These are phyloP conservation scores for Phytophthora kernoviae DNA, from an alignment of 352 stramenopile genomes.

Conservation along the genomic window DNA sequence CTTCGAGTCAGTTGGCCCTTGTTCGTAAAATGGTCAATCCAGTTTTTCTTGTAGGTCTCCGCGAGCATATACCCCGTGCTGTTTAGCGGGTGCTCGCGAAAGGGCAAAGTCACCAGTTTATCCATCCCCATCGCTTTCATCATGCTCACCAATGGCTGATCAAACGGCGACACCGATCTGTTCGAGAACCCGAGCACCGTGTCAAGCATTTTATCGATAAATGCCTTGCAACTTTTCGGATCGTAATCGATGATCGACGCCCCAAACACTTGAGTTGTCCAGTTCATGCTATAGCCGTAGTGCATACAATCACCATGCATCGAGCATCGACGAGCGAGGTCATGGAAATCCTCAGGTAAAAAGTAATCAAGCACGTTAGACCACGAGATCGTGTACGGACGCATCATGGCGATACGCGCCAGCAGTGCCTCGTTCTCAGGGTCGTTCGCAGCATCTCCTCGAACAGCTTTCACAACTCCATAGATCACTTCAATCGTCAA, in stretches of 20 bases:
- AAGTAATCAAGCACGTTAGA: constrained; percentile 21
- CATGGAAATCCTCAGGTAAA: constrained; percentile 15
- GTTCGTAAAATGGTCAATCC: constrained; percentile 11
- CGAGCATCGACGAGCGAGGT: not conserved
- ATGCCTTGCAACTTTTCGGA: not conserved
- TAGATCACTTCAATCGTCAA: constrained; percentile 8
- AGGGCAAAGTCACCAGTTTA: constrained; percentile 9
- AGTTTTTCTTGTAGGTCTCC: not conserved
- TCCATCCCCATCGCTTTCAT: constrained; percentile 7
- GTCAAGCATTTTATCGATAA: not conserved
- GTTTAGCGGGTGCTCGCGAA: constrained; percentile 9
- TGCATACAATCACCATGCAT: constrained; percentile 1
- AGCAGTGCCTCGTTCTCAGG: not conserved
- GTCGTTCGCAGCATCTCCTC: not conserved
- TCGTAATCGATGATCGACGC: constrained; percentile 1
- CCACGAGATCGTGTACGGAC: constrained; percentile 22
- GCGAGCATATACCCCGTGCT: constrained; percentile 7
- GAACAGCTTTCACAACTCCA: constrained; percentile 12
- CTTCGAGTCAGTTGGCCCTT: constrained; percentile 3
- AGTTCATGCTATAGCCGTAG: constrained; percentile 2
- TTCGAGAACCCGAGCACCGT: not conserved
- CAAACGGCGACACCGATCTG: not conserved
- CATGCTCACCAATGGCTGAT: not conserved
- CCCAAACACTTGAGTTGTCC: not conserved
- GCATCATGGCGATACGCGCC: constrained; percentile 9